A percentile compares a stretch with the other conserved stretches of the same genome.
Conservation (phyloP, 768 basidiomycete genomes). For the Clitopilus hobsonii region DNA sequence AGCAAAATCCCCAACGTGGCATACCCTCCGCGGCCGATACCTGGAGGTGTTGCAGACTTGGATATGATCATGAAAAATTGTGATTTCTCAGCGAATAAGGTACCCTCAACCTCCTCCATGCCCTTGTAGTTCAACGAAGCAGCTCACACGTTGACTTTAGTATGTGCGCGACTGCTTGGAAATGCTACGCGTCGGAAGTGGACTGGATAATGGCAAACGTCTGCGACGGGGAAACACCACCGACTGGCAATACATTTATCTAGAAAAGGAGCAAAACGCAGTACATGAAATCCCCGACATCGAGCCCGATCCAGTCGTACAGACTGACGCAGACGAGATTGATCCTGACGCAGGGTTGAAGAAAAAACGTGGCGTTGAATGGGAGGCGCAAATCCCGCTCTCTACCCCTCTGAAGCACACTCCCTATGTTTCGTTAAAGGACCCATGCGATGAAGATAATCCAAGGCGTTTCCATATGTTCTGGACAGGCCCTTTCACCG, state of each 20-base stretch:
- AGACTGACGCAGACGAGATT: slow-evolving; percentile 19
- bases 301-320: slow-evolving; percentile 16
- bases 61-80: slow-evolving; percentile 85
- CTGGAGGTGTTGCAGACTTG: slow-evolving; percentile 82
- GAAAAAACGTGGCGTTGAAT: slow-evolving; percentile 53
- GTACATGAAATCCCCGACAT: slow-evolving; percentile 18
- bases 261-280: slow-evolving; percentile 41
- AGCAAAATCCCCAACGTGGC: slow-evolving; percentile 56
- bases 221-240: slow-evolving; percentile 68
- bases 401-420: slow-evolving; percentile 39
- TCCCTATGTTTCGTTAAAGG: slow-evolving; percentile 33
- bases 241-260: slow-evolving; percentile 79
- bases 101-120: slow-evolving; percentile 18
- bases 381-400: slow-evolving; percentile 53
- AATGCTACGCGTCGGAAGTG: slow-evolving; percentile 79
- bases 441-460: slow-evolving; percentile 69
- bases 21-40: slow-evolving; percentile 80
- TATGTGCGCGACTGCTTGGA: slow-evolving; percentile 96
- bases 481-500: slow-evolving; percentile 95
- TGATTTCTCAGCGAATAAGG: slow-evolving; percentile 73
- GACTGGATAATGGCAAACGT: slow-evolving; percentile 74
- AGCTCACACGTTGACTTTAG: slow-evolving; percentile 28
- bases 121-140: slow-evolving; percentile 7
- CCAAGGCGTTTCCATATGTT: slow-evolving; percentile 92
- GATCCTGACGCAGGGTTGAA: slow-evolving; percentile 52